Evolutionary conservation across 2,329 filamentous ascomycete genomes (phyloP), one percentile per base, ranked within the genome.

Genomic region (Penicillium sp.): DNA sequence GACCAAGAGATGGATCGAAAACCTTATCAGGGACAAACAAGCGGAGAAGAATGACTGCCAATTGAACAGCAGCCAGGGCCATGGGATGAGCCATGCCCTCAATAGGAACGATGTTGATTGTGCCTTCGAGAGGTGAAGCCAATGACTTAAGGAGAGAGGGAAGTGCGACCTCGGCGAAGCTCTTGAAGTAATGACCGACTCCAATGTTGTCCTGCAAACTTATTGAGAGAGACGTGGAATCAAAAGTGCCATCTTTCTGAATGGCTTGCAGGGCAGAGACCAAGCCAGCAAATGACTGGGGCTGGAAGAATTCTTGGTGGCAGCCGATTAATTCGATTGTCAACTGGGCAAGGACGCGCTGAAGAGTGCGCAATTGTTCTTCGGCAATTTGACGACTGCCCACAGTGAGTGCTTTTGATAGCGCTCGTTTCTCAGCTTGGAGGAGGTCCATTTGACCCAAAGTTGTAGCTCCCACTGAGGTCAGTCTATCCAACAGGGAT

Each of bases 21-120:
- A 90, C 84, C 63, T 88, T 88, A 72, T 96, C 89, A 0, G 96
- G 93, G 2, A 98, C 87, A 69, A 93, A 97, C 2, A 97, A 81
- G 60, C 85, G 84, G 48, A 98, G 80, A 39, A 88, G 85, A 16
- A 88, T 88, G 21, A 93, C 75, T 1, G 91, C 88, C 59, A 96
- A 87, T 50, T 89, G 82, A 27, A 92, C 81, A 86, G 93, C 95
- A 5, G 90, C 88, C 23, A 88, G 75, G 21, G 85, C 82, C 21
- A 81, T 76, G 50, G 75, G 70, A 37, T 72, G 68, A 10, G 67
- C 54, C n/a, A 63, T 54, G 6, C 66, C 58, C 21, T 67, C 54
- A 4, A 66, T 56, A 37, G 56, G 13, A 16, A 39, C 23, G 4
- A 39, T 29, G 16, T 58, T n/a, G 43, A 45, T 11, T 52, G 53